Percentiles rank a stretch among this genome's conserved stretches.
phyloP scores from a whole-genome alignment of 2,329 filamentous ascomycete species.

The Hortaea werneckii region DNA sequence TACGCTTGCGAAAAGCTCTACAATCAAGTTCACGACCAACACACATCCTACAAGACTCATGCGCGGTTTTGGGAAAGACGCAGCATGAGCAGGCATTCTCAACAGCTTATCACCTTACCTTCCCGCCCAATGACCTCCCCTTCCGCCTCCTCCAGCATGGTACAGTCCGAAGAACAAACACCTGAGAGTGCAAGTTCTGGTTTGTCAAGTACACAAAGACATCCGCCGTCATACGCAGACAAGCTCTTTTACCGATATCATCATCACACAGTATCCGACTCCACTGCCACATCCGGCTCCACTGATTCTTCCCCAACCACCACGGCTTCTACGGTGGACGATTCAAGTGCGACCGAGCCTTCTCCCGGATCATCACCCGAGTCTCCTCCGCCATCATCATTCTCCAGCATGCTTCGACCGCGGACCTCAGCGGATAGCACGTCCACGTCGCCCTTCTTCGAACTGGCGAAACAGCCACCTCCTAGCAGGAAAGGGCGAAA shows the following conservation, averaged over 20 bases:
- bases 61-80: conserved; percentile 17
- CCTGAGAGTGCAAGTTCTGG: conserved; percentile 11
- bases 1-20: conserved; percentile 13
- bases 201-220: conserved; percentile 4
- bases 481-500: conserved; percentile 60
- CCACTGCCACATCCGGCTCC: conserved; percentile 63
- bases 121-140: conserved; percentile 10
- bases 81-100: conserved; percentile 17
- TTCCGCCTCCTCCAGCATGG: conserved; percentile 15
- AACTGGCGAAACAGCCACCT: conserved; percentile 32
- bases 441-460: conserved; percentile 40
- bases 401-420: conserved; percentile 44
- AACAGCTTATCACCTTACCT: conserved; percentile 10
- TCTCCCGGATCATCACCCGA: conserved; percentile 89
- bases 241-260: conserved; percentile 34
- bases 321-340: conserved; percentile 85
- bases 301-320: conserved; percentile 93
- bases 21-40: conserved; percentile 5
- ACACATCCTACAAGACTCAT: conserved; percentile 8
- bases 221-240: conserved; percentile 13
- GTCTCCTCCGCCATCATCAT: conserved; percentile 64
- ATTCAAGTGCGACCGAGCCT: conserved; percentile 77
- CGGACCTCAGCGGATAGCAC: conserved; percentile 38
- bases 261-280: conserved; percentile 67
- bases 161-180: conserved; percentile 13